Conservation (phyloP, 768 basidiomycete genomes). For the Russula emetica region DNA sequence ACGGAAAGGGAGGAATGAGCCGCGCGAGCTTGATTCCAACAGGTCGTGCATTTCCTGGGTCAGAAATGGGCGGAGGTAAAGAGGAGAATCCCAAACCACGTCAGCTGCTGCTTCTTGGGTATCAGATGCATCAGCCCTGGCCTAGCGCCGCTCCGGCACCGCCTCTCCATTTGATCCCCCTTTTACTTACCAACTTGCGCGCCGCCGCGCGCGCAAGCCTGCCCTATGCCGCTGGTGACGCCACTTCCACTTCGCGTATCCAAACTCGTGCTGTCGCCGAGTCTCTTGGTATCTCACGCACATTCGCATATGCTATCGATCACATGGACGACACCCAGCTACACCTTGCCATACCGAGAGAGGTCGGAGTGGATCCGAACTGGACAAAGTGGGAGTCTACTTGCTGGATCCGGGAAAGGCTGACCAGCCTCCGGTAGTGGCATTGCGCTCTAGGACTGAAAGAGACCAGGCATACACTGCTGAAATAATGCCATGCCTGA, state of each 20-base stretch:
- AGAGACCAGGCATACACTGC: not conserved
- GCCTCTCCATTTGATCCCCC: slow-evolving; percentile 11
- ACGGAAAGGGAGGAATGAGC: too few species aligned
- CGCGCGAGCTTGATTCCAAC: too few species aligned
- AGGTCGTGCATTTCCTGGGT: not conserved
- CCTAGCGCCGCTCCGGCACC: not conserved
- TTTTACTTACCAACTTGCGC: not conserved
- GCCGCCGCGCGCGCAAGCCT: not conserved
- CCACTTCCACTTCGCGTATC: not conserved
- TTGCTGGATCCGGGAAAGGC: not conserved
- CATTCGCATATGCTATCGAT: slow-evolving; percentile 30
- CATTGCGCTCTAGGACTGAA: not conserved
- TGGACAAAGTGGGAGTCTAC: not conserved
- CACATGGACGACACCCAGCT: slow-evolving; percentile 34
- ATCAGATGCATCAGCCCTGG: not conserved
- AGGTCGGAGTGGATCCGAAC: not conserved
- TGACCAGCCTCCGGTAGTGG: not conserved
- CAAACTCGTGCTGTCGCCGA: not conserved
- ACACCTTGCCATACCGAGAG: not conserved
- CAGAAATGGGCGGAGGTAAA: not conserved
- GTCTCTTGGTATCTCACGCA: slow-evolving; percentile 9
- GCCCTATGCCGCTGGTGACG: not conserved
- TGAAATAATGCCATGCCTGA: not conserved
- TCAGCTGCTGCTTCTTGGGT: not conserved
- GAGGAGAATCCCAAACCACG: not conserved